Evolutionary conservation across 805 yeast species (phyloP), one percentile per base, ranked within the genome.

Genomic region (Pichia pseudocactophila): DNA sequence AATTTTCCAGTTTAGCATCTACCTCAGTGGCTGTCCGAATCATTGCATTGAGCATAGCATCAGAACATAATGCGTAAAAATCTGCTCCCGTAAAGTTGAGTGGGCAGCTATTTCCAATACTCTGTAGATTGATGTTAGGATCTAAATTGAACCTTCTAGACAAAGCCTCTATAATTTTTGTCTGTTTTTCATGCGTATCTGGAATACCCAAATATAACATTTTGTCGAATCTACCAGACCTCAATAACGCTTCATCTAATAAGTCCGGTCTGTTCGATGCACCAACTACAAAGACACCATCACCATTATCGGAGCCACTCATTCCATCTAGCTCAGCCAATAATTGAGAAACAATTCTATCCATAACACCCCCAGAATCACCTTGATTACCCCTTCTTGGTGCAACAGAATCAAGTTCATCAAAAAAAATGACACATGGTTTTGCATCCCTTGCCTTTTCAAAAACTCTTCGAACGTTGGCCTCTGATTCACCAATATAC

Each of bases 281-380:
- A n/a, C 98, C 98, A 35, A 92, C 95, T 5, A 90, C 97, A 60
- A 92, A 92, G 0, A 92, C 96, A 6, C 97, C 97, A 44, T 82
- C 88, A 4, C 80, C 82, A 8, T 73, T 69, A 45, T 73, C 79
- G 7, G 82, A 82, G 9, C 81, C 81, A 54, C 94, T 81, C 97
- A 90, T 90, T 20, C 97, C 97, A 58, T 92, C 98, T 35, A 92
- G 68, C 60, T 92, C 98, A 0, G 97, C 96, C 40, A 92, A 68
- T 32, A 92, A 66, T 61, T 92, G 98, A 0, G 97, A 89, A 0
- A 92, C 98, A 50, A 92, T 92, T 61, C 98, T 75, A 59, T 92
- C 98, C 98, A 92, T 92, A 2, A 92, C 97, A 51, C 97, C 98
- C 15, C 97, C 97, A 2, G 97, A 88, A 62, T 92, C 98, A 19